These are phyloP conservation scores for Phytopythium cucurbitacearum DNA, from an alignment of 352 stramenopile genomes.

Conservation along the genomic window DNA sequence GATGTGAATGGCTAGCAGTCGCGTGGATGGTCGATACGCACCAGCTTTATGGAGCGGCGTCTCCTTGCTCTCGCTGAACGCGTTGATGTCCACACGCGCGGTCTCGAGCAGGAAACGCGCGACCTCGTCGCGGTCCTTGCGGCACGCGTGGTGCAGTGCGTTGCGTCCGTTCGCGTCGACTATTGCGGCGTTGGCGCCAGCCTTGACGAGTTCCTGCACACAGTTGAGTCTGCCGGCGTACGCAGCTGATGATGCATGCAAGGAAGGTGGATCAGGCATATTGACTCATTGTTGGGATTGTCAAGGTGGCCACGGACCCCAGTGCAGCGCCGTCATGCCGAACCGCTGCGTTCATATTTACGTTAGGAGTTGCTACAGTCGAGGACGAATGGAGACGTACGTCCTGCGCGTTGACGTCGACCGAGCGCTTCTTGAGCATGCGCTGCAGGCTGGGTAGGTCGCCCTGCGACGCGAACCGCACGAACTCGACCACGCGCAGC, in stretches of 20 bases:
- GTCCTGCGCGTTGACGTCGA: slow-evolving; percentile 51
- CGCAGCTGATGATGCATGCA: slow-evolving; percentile 23
- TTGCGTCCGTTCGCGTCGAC: slow-evolving; percentile 60
- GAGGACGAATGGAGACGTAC: slow-evolving; percentile 20
- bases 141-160: slow-evolving; percentile 70
- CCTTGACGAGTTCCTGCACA: slow-evolving; percentile 50
- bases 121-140: slow-evolving; percentile 64
- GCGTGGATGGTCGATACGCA: slow-evolving; percentile 8
- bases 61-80: slow-evolving; percentile 58
- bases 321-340: slow-evolving; percentile 78
- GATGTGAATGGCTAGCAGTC: neutral
- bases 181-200: slow-evolving; percentile 29
- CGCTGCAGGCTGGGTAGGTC: slow-evolving; percentile 39
- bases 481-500: slow-evolving; percentile 43
- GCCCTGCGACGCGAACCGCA: slow-evolving; percentile 46
- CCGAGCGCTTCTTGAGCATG: slow-evolving; percentile 46
- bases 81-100: slow-evolving; percentile 55
- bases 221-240: slow-evolving; percentile 55
- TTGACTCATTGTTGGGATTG: neutral
- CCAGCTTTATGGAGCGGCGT: slow-evolving; percentile 80
- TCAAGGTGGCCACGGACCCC: slow-evolving; percentile 28
- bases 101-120: slow-evolving; percentile 47
- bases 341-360: slow-evolving; percentile 38
- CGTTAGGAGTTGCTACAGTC: neutral
- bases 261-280: neutral